Evolutionary conservation across 1,139 yeast genomes (phyloP).

Genomic region (Saccharomyces pastorianus): DNA sequence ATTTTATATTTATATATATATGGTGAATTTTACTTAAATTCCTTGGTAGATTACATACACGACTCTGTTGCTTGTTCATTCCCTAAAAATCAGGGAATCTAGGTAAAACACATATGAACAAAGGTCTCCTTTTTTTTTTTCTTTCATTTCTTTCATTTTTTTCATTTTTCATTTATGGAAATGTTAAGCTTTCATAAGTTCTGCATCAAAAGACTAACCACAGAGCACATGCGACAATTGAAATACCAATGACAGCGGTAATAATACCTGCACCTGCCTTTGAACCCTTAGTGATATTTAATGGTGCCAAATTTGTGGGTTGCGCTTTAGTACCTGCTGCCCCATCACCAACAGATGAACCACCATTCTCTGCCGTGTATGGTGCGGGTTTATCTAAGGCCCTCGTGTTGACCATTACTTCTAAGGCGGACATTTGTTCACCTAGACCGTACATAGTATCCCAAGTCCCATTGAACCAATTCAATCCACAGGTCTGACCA

Average conservation of each 20-base stretch:
- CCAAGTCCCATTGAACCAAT: constrained; percentile 70
- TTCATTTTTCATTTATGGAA: background rate
- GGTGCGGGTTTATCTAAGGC: constrained; percentile 50
- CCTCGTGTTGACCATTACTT: constrained; percentile 59
- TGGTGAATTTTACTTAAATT: background rate
- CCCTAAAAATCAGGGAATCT: background rate
- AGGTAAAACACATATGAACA: background rate
- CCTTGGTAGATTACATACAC: background rate
- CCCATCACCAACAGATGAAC: constrained; percentile 50
- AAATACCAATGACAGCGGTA: constrained; percentile 64
- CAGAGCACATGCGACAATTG: constrained; percentile 54
- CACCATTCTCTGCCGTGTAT: constrained; percentile 51
- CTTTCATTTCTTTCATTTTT: background rate
- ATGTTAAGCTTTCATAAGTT: background rate
- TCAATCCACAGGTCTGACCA: constrained; percentile 81
- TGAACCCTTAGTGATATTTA: constrained; percentile 53
- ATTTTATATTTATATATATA: background rate
- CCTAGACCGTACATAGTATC: constrained; percentile 84
- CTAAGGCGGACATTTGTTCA: constrained; percentile 86
- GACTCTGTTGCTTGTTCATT: background rate
- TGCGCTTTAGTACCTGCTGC: constrained; percentile 47
- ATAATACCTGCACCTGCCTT: constrained; percentile 84
- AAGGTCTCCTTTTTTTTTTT: too few species aligned
- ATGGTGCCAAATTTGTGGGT: constrained; percentile 36
- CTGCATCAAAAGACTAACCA: constrained; percentile 55